Conservation (phyloP, 176 grass and related monocot genomes). For the Lolium perenne region DNA sequence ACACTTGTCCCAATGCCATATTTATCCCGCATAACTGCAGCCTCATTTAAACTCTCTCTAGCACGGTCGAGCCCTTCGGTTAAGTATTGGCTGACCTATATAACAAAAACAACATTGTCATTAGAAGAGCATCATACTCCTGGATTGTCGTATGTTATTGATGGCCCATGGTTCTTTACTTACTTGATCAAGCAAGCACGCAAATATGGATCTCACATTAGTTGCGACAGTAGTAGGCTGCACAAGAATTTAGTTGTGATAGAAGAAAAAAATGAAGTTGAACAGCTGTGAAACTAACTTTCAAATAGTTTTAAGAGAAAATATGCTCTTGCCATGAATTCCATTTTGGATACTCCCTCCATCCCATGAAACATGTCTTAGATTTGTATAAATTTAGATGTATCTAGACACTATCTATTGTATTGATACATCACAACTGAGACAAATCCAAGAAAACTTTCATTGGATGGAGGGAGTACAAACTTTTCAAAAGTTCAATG, state of each 20-base stretch:
- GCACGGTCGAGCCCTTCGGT: conserved; percentile 92
- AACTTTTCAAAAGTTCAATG: conserved; percentile 3
- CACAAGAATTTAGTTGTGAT: conserved; percentile 36
- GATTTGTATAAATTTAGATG: too few species aligned
- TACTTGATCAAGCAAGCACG: conserved; percentile 97
- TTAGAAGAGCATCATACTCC: conserved; percentile 31
- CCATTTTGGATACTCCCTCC: too few species aligned
- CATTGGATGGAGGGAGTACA: background rate
- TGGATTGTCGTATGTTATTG: conserved; percentile 22
- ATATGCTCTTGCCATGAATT: background rate
- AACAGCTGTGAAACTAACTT: background rate
- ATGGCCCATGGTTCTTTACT: conserved; percentile 40
- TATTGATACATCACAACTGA: too few species aligned
- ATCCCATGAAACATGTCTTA: too few species aligned
- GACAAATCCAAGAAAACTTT: too few species aligned
- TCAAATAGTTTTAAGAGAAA: background rate
- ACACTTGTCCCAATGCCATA: conserved; percentile 92
- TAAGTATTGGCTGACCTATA: conserved; percentile 92
- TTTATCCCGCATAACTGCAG: conserved; percentile 72
- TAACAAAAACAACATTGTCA: conserved; percentile 42
- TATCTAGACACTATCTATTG: too few species aligned
- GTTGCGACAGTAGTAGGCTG: conserved; percentile 83
- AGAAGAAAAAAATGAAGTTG: background rate
- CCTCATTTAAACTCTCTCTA: conserved; percentile 93
- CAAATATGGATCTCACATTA: conserved; percentile 84